Evolutionary conservation across 257 asterid genomes (phyloP).

Genomic region (Gentiana macrophylla): DNA sequence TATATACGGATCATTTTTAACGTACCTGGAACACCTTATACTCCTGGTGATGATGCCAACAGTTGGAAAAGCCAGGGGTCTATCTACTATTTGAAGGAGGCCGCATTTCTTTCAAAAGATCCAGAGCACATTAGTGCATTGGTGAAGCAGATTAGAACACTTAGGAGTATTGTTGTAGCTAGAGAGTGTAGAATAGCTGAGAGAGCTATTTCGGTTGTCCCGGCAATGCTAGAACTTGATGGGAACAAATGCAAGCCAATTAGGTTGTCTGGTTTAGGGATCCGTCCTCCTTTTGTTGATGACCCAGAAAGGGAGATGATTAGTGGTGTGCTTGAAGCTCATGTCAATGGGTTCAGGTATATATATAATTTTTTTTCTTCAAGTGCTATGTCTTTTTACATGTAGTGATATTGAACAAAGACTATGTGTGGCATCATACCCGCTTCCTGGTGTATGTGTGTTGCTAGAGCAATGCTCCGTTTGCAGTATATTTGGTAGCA

Average conservation of each 20-base stretch:
- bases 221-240: slow-evolving; percentile 47
- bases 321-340: slow-evolving; percentile 60
- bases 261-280: slow-evolving; percentile 45
- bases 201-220: slow-evolving; percentile 63
- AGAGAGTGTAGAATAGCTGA: slow-evolving; percentile 75
- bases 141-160: slow-evolving; percentile 50
- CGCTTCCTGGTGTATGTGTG: too few relatives aligned
- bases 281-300: slow-evolving; percentile 70
- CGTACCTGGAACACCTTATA: slow-evolving; percentile 64
- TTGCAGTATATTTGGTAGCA: too few relatives aligned
- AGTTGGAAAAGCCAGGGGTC: slow-evolving; percentile 41
- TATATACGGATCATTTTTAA: slow-evolving; percentile 55
- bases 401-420: background rate
- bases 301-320: slow-evolving; percentile 45
- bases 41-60: slow-evolving; percentile 45
- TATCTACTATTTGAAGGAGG: slow-evolving; percentile 48
- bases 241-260: slow-evolving; percentile 16
- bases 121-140: slow-evolving; percentile 59
- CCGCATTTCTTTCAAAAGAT: slow-evolving; percentile 60
- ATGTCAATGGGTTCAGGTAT: slow-evolving; percentile 51
- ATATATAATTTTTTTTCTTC: background rate
- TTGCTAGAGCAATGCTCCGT: too few relatives aligned
- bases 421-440: too few relatives aligned
- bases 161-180: slow-evolving; percentile 47
- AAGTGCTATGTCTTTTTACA: background rate